phyloP scores from a whole-genome alignment of 1,284 basidiomycete genomes.

The Leccinum laetum region DNA sequence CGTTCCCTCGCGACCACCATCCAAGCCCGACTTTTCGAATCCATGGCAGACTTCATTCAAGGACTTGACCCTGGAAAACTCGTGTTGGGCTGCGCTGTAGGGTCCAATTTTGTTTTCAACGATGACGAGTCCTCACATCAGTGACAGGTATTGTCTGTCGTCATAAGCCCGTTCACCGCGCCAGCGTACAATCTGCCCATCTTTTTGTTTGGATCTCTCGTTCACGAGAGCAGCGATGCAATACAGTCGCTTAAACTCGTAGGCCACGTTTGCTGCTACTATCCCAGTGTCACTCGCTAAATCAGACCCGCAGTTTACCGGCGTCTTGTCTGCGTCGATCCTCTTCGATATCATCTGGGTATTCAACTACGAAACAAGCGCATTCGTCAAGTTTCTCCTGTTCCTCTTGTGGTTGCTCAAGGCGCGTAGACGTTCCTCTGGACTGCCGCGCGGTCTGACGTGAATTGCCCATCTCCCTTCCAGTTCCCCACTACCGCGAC shows the following conservation, averaged over 20 bases:
- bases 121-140: not conserved
- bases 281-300: not conserved
- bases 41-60: slow-evolving; percentile 58
- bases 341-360: slow-evolving; percentile 76
- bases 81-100: slow-evolving; percentile 61
- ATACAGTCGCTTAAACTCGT: slow-evolving; percentile 64
- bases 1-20: slow-evolving; percentile 1
- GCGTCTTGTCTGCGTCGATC: slow-evolving; percentile 56
- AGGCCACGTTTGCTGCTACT: slow-evolving; percentile 17
- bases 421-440: slow-evolving; percentile 37
- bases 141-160: slow-evolving; percentile 54
- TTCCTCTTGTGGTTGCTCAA: slow-evolving; percentile 67
- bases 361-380: slow-evolving; percentile 51
- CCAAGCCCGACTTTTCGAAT: not conserved
- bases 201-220: slow-evolving; percentile 73
- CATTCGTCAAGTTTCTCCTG: slow-evolving; percentile 55
- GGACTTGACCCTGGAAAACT: slow-evolving; percentile 70
- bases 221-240: slow-evolving; percentile 65
- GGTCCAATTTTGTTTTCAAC: slow-evolving; percentile 14
- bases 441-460: not conserved
- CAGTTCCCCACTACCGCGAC: slow-evolving; percentile 63
- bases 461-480: not conserved
- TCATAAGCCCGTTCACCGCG: slow-evolving; percentile 54
- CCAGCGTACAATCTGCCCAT: slow-evolving; percentile 74
- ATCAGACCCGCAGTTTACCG: slow-evolving; percentile 54